Evolutionary conservation across 208 protist species (phyloP).

Genomic region (Leishmania guyanensis): DNA sequence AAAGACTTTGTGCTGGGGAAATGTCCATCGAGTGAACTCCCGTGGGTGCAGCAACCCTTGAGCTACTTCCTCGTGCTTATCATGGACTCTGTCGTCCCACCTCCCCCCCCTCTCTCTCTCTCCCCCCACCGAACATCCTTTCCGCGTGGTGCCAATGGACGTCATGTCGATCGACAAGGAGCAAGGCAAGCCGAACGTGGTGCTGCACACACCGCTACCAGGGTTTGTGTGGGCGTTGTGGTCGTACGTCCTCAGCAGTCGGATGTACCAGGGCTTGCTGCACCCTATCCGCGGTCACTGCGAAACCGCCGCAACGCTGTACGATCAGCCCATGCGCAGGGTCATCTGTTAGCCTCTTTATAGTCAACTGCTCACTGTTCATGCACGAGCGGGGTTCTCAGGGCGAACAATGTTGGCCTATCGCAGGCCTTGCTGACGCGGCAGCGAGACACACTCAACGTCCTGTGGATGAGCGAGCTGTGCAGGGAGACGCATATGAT

Average conservation of each 20-base stretch:
- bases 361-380: constrained; percentile 10
- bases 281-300: constrained; percentile 17
- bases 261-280: constrained; percentile 27
- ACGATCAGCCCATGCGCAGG: constrained; percentile 3
- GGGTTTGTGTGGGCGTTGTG: constrained; percentile 18
- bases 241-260: constrained; percentile 22
- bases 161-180: constrained; percentile 21
- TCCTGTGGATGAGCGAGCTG: constrained; percentile 16
- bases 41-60: constrained; percentile 30
- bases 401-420: constrained; percentile 16
- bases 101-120: constrained; percentile 6
- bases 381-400: constrained; percentile 12
- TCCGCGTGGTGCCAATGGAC: constrained; percentile 43
- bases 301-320: constrained; percentile 8
- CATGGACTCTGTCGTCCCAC: constrained; percentile 36
- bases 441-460: constrained; percentile 23
- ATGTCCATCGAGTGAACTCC: constrained; percentile 22
- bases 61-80: constrained; percentile 36
- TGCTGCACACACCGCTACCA: constrained; percentile 37
- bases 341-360: constrained; percentile 1
- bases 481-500: neutral
- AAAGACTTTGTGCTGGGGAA: constrained; percentile 44
- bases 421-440: constrained; percentile 21
- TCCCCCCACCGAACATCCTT: constrained; percentile 8
- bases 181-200: constrained; percentile 19